These are phyloP conservation scores for Aspergillus baeticus DNA, from an alignment of 495 filamentous ascomycete species.

Conservation along the genomic window DNA sequence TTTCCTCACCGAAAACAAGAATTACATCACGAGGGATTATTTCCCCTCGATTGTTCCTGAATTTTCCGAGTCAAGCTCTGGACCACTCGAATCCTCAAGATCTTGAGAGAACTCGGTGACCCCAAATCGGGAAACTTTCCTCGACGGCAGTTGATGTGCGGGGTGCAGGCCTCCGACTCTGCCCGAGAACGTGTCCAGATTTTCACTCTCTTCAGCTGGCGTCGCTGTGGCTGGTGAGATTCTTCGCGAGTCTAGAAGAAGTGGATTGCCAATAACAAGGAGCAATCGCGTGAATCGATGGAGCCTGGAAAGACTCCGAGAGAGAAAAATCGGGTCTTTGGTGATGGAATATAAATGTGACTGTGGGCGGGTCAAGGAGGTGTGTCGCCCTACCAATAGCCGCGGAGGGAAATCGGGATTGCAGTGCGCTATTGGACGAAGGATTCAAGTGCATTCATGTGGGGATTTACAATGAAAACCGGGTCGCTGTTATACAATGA, in stretches of 20 bases:
- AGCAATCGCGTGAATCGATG: background rate
- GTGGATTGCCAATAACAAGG: background rate
- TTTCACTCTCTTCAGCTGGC: background rate
- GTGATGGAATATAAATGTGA: no score
- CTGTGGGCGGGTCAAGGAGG: no score
- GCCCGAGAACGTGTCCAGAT: conserved; percentile 3
- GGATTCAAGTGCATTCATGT: no score
- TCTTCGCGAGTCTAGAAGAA: background rate
- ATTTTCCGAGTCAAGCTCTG: conserved; percentile 8
- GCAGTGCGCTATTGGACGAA: no score
- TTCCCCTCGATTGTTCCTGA: conserved; percentile 5
- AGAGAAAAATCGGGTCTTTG: no score
- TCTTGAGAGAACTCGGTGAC: background rate
- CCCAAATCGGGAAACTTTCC: conserved; percentile 9
- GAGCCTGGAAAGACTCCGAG: no score
- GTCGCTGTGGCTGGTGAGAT: conserved; percentile 1
- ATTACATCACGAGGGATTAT: no score
- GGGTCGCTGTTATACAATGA: conserved; percentile 21
- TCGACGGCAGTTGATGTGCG: background rate
- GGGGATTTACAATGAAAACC: background rate
- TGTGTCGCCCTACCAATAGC: no score
- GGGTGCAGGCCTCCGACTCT: conserved; percentile 1
- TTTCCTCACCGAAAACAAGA: background rate
- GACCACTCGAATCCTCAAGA: background rate
- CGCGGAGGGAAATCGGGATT: no score